Base-by-base conservation (phyloP, 441 rosid genomes). In the Rhodomyrtus psidioides region DNA sequence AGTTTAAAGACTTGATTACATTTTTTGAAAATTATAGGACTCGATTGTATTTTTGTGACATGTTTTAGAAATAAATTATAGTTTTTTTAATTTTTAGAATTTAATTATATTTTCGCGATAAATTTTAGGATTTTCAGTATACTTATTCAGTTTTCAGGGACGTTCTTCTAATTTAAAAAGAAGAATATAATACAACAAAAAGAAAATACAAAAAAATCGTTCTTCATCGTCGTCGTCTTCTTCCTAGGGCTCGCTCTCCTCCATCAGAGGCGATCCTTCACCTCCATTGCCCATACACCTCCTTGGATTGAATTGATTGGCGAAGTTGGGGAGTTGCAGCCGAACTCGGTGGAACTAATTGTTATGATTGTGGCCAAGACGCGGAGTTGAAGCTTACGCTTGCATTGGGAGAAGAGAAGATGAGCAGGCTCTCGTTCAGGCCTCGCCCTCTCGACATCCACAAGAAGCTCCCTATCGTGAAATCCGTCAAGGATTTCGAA, bases 391-490 rank as follows among this genome's bases (percentile, higher is more conserved):
- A 21, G n/a, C 79, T 12, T 12, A 42, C 16, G n/a, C n/a, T 34
- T 26, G 49, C 79, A 13, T 70, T 42, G 79, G 53, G 15, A 23
- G 79, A 39, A 23, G 76, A 53, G 87, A 86, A 82, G 88, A 87
- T 87, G 88, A 87, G 88, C 82, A 94, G 99, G 92, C 93, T 96
- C 10, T 97, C 99, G 59, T 93, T 97, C 87, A 88, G 99, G 89
- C 99, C 98, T 30, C 93, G 98, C 51, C 99, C 98, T 26, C 88
- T 97, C 27, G 99, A 97, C 89, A 94, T 97, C 51, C 96, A 96
- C 91, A 97, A 95, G 91, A 97, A 95, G 94, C 94, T 97, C 53
- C 99, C 99, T 9, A 96, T 97, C 85, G 89, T 97, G 5, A 97
- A 97, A 88, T 95, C 98, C 39, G 90, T 92, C 14, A 95, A 95